Base-by-base conservation (phyloP, 768 basidiomycete species). In the Leccinum imitatum region DNA sequence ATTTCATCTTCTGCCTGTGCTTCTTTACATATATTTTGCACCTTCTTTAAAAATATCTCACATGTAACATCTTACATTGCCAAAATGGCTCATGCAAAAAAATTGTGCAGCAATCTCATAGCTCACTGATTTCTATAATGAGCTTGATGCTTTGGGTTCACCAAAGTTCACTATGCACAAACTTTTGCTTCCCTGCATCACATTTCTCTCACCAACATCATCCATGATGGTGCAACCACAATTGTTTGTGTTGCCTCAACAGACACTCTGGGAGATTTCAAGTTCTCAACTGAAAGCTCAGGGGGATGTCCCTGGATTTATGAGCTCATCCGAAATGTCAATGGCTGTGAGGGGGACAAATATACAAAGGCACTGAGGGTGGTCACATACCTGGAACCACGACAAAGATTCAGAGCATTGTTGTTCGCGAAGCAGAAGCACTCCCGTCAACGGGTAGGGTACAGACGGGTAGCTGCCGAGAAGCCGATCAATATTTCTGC, bases 381-480 rank as follows among this genome's bases (percentile, higher is more conserved):
- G 50, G 31, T 60, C 35, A 53, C 46, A 23, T 33, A 55, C 59
- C 44, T 63, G 10, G 58, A 63, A 21, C 63, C 21, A 23, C 2
- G 21, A 23, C 21, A 52, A 1, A 52, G 58, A 9, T 64, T 63
- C 35, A 39, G 21, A n/a, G 56, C 56, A 4, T 39, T 65, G 8
- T 41, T 57, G 27, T 59, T 63, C 11, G 41, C 27, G 14, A 52
- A 60, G n/a, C 58, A 65, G 11, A 54, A 64, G 14, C 48, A 35
- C 56, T 21, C 44, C 3, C 9, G 17, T 35, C 52, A 30, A 6
- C 35, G 37, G 14, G 13, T 25, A 19, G 21, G 23, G 47, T 46
- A 64, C 73, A 75, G 65, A 19, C 67, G 63, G 46, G 37, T 63
- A 19, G 62, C 23, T 23, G 23, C 23, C 2, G 54, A 53, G 4